Percentiles rank a stretch among this genome's conserved stretches.
Evolutionary conservation across 768 basidiomycete genomes (phyloP).

Genomic region (Rhodotorula kratochvilovae): DNA sequence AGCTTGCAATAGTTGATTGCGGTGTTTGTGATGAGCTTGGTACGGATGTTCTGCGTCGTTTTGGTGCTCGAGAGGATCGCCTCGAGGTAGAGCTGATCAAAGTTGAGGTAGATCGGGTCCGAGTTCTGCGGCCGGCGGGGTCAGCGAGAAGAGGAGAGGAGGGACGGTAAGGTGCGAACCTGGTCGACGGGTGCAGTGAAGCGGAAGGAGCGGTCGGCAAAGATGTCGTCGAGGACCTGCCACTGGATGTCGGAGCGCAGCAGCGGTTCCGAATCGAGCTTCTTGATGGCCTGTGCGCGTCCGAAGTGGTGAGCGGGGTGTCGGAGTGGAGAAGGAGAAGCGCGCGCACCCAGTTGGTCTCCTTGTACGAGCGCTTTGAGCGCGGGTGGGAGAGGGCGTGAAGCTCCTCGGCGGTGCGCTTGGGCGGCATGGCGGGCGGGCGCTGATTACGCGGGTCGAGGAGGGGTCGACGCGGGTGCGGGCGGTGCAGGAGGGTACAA

Average conservation of each 20-base stretch:
- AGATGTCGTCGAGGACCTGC: conserved; percentile 75
- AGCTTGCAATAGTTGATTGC: conserved; percentile 70
- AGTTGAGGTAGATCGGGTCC: conserved; percentile 58
- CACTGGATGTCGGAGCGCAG: conserved; percentile 67
- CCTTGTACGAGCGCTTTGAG: conserved; percentile 28
- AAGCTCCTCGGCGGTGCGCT: conserved; percentile 28
- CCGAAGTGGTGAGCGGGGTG: no score
- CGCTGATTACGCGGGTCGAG: no score
- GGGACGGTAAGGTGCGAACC: conserved; percentile 39
- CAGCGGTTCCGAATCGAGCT: conserved; percentile 55
- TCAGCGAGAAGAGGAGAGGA: neutral
- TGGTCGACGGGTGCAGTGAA: conserved; percentile 57
- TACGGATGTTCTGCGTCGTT: conserved; percentile 65
- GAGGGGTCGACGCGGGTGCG: neutral
- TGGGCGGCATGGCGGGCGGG: conserved; percentile 22
- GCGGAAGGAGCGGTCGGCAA: conserved; percentile 61
- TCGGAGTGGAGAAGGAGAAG: neutral
- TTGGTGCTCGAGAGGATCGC: conserved; percentile 69
- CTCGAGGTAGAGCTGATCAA: conserved; percentile 77
- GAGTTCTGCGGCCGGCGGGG: conserved; percentile 6
- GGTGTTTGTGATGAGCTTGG: conserved; percentile 65
- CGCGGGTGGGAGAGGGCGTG: conserved; percentile 27
- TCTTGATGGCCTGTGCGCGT: conserved; percentile 37
- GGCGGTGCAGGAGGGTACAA: neutral
- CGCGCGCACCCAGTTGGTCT: conserved; percentile 25